Percentiles rank a stretch among this genome's conserved stretches.
Evolutionary conservation across 1,284 basidiomycete species (phyloP).

Genomic region (Ustilago tritici): DNA sequence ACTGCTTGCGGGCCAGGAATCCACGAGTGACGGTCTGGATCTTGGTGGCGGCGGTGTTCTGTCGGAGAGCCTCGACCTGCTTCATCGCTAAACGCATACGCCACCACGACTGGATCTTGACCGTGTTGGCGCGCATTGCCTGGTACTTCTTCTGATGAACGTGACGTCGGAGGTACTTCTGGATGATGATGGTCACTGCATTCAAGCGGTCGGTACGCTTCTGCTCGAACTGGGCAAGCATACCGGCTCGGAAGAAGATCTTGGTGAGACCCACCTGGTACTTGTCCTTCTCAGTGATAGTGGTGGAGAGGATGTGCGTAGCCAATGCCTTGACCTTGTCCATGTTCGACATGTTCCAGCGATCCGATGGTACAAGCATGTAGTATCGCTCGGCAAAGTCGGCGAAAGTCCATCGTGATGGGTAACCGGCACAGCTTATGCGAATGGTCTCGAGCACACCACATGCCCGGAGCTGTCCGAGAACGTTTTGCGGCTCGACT

Average conservation of each 20-base stretch:
- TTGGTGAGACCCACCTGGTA: conserved; percentile 97
- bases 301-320: conserved; percentile 83
- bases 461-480: conserved; percentile 94
- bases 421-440: conserved; percentile 98
- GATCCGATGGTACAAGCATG: conserved; percentile 88
- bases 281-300: conserved; percentile 92
- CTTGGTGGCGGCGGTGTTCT: conserved; percentile 80
- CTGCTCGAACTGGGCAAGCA: conserved; percentile 96
- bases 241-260: conserved; percentile 99
- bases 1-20: conserved; percentile 80
- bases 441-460: conserved; percentile 99
- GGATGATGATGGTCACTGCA: conserved; percentile 89
- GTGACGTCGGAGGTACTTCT: conserved; percentile 92
- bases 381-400: conserved; percentile 99
- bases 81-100: conserved; percentile 82
- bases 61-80: conserved; percentile 79
- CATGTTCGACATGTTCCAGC: conserved; percentile 76
- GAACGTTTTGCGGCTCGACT: conserved; percentile 93
- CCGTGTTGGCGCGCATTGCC: conserved; percentile 78
- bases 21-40: conserved; percentile 82
- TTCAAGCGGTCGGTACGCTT: conserved; percentile 88
- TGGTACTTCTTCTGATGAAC: conserved; percentile 86
- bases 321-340: conserved; percentile 78
- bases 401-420: conserved; percentile 97
- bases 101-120: conserved; percentile 94